Conservation (phyloP, 345 rosid genomes). For the Luvunga scandens region DNA sequence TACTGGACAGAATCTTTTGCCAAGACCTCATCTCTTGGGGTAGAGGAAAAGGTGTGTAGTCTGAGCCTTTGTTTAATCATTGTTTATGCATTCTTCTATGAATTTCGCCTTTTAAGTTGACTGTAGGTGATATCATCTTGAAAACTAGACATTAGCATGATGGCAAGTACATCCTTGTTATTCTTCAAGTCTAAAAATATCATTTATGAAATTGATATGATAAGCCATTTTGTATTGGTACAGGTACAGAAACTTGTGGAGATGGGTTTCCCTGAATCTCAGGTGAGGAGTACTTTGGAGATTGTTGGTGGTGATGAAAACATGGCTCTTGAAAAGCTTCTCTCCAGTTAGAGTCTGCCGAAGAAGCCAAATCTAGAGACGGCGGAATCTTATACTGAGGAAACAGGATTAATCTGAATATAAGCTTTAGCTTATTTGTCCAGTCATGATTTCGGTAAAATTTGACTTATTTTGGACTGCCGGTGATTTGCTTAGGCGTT, state of each 20-base stretch:
- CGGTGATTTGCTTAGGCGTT: neutral
- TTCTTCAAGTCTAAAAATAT: neutral
- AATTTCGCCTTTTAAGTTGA: neutral
- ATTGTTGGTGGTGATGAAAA: conserved; percentile 96
- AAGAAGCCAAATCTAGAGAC: neutral
- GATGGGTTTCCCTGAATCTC: conserved; percentile 87
- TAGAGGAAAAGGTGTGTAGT: conserved; percentile 76
- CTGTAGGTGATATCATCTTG: neutral
- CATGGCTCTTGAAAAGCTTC: conserved; percentile 89
- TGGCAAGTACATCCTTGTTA: neutral
- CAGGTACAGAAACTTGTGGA: conserved; percentile 88
- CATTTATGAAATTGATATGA: neutral
- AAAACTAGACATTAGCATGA: neutral
- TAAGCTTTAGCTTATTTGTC: conserved; percentile 1
- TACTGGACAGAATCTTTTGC: conserved; percentile 98
- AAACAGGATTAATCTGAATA: conserved; percentile 2
- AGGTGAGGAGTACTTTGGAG: conserved; percentile 77
- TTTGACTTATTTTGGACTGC: neutral
- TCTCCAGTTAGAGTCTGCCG: conserved; percentile 44
- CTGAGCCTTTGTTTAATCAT: neutral
- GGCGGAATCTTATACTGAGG: neutral
- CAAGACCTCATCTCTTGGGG: conserved; percentile 67
- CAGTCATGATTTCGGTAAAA: neutral
- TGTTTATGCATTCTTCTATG: neutral
- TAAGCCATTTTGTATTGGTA: conserved; percentile 13